phyloP scores from a whole-genome alignment of 2,329 filamentous ascomycete genomes.

The Corinectria fuckeliana region DNA sequence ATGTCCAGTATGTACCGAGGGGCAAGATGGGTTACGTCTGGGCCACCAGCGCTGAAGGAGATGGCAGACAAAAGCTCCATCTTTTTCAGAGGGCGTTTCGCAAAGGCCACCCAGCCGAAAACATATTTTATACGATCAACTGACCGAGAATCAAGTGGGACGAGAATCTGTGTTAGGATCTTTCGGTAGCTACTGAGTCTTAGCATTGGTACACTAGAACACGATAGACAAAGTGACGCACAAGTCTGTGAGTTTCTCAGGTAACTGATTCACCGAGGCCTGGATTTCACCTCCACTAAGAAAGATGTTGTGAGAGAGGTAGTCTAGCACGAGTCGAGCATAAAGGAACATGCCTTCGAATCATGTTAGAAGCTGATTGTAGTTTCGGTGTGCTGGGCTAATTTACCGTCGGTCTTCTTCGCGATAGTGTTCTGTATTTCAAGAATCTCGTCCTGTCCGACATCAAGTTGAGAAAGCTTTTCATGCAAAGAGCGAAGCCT shows the following conservation, averaged over 20 bases:
- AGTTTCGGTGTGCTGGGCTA: fast-evolving
- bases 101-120: constrained; percentile 23
- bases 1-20: constrained; percentile 11
- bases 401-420: constrained; percentile 20
- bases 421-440: not conserved
- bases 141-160: constrained; percentile 9
- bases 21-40: not conserved
- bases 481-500: not conserved
- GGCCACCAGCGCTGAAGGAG: constrained; percentile 5
- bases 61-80: constrained; percentile 18
- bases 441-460: not conserved
- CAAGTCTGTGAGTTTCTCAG: constrained; percentile 19
- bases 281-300: constrained; percentile 16
- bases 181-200: constrained; percentile 12
- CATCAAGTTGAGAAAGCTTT: constrained; percentile 2
- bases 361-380: not conserved
- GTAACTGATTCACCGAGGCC: not conserved
- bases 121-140: constrained; percentile 10
- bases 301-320: constrained; percentile 24
- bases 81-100: constrained; percentile 10
- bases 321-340: constrained; percentile 27
- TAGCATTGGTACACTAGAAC: fast-evolving
- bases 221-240: not conserved
- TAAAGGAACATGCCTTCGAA: constrained; percentile 28
- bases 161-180: constrained; percentile 16